These are phyloP conservation scores for Alternaria rosae DNA, from an alignment of 2,329 filamentous ascomycete species.

Conservation along the genomic window DNA sequence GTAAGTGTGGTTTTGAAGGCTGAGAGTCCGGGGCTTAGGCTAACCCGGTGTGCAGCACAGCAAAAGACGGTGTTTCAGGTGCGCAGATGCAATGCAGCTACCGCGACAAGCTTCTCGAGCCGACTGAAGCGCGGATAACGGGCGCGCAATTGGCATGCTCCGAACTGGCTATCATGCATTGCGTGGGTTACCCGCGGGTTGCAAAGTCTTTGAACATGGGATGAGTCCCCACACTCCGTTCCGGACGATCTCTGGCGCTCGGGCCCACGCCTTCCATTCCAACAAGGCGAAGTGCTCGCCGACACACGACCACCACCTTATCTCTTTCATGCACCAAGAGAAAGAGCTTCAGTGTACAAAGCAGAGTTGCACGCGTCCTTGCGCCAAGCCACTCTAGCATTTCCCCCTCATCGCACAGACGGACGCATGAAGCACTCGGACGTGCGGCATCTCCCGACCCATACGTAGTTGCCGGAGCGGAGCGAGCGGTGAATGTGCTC, in stretches of 20 bases:
- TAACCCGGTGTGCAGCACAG: constrained; percentile 19
- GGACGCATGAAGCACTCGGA: constrained; percentile 6
- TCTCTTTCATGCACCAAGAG: not conserved
- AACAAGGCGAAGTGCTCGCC: not conserved
- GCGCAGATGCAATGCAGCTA: constrained; percentile 28
- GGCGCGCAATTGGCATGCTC: constrained; percentile 9
- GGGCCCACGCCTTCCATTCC: constrained; percentile 1
- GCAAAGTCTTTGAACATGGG: constrained; percentile 15
- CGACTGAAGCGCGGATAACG: constrained; percentile 15
- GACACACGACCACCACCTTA: not conserved
- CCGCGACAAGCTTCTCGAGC: constrained; percentile 15
- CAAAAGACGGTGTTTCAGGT: constrained; percentile 28
- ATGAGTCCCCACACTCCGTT: constrained; percentile 7
- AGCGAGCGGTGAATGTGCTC: constrained; percentile 3
- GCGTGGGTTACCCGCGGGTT: constrained; percentile 6
- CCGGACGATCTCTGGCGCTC: constrained; percentile 14
- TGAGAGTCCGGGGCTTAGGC: constrained; percentile 14
- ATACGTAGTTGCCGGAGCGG: constrained; percentile 2
- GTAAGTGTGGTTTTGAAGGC: constrained; percentile 25
- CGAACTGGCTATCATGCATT: constrained; percentile 19
- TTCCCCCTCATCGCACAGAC: constrained; percentile 3
- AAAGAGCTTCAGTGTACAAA: not conserved
- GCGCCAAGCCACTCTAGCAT: not conserved
- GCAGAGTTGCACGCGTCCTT: not conserved
- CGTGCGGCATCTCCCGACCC: constrained; percentile 1